These are phyloP conservation scores for Rhodamnia rubescens DNA, from an alignment of 345 rosid species.

Conservation along the genomic window DNA sequence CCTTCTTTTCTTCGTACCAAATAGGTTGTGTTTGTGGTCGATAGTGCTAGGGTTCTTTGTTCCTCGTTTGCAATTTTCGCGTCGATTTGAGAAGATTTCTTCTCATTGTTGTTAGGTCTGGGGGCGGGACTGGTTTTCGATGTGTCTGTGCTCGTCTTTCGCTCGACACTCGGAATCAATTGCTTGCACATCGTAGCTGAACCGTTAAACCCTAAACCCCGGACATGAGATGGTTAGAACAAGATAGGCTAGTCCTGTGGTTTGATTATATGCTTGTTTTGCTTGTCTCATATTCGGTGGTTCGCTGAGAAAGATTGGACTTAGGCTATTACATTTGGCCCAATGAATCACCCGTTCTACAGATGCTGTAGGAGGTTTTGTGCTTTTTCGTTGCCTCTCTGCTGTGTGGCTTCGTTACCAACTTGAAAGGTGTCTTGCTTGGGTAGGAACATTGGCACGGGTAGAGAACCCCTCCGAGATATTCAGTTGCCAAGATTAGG, in stretches of 20 bases:
- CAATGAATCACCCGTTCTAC: background rate
- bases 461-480: background rate
- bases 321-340: background rate
- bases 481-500: background rate
- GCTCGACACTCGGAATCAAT: background rate
- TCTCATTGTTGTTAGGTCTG: background rate
- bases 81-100: background rate
- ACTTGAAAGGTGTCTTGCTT: background rate
- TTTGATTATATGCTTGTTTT: background rate
- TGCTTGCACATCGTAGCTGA: background rate
- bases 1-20: background rate
- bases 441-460: background rate
- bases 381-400: background rate
- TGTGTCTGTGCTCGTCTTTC: background rate
- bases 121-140: background rate
- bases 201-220: background rate
- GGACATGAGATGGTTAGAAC: background rate
- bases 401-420: background rate
- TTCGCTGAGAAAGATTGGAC: background rate
- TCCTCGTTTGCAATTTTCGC: background rate
- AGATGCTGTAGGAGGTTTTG: background rate
- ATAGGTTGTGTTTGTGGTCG: accelerated
- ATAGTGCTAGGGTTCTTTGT: background rate
- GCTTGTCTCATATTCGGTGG: background rate
- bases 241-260: background rate